Evolutionary conservation across 2,329 filamentous ascomycete genomes (phyloP), one percentile per base, ranked within the genome.

Genomic region (Exophiala mesophila): DNA sequence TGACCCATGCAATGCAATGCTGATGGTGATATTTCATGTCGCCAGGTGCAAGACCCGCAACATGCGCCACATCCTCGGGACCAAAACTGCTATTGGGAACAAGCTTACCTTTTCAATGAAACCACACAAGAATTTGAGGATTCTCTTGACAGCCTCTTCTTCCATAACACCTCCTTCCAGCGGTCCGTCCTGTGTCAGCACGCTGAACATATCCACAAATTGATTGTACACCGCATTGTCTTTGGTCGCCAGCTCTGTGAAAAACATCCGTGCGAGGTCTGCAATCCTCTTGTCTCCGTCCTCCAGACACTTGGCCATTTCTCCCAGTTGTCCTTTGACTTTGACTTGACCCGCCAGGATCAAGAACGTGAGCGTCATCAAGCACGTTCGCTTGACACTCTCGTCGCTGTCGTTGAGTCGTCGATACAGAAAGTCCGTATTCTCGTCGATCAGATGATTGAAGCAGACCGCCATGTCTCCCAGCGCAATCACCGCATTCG

Each of bases 101-200:
- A n/a, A n/a, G n/a, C n/a, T n/a, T n/a, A 92, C 88, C 83, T 97
- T 98, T 61, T 98, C 92, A 52, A 98, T 88, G 63, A 98, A 98
- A 1, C 88, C 88, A 49, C 94, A 81, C 60, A 98, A 67, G 67
- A 98, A 98, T 60, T 88, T 88, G 52, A 98, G 76, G 46, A 98
- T 90, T 47, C 85, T 77, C 62, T 78, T 82, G 66, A 98, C 83
- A 17, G 84, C 80, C 55, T 95, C 88, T 62, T 96, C 90, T 7
- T 88, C 82, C 43, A 56, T 51, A 3, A 55, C 50, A 5, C 52
- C 52, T 13, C 53, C 53, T 23, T 55, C 51, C 53, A 98, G 72
- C 20, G 73, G 78, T 39, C 78, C 77, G 55, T 94, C 90, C 0
- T 88, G 85, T 44, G 86, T 92, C 34, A 98, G 72, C 52, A 97